A percentile compares a stretch with the other conserved stretches of the same genome.
Conservation (phyloP, 352 stramenopile genomes). For the Blastocystis sp. region DNA sequence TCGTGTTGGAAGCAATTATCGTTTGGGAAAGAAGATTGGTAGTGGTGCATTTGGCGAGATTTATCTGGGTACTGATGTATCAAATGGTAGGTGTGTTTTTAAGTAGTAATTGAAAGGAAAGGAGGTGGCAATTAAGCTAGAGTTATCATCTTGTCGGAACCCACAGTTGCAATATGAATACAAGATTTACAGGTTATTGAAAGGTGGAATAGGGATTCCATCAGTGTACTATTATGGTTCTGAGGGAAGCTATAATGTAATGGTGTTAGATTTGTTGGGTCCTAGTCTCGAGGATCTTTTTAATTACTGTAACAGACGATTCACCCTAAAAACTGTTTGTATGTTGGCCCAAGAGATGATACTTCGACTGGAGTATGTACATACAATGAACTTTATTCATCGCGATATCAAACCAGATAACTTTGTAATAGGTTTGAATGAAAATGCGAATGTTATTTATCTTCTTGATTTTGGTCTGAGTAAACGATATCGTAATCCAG, state of each 20-base stretch:
- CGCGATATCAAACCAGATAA: conserved; percentile 92
- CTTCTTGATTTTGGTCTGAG: conserved; percentile 90
- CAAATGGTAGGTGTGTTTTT: conserved; percentile 75
- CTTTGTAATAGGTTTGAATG: conserved; percentile 87
- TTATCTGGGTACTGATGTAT: conserved; percentile 92
- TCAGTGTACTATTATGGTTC: conserved; percentile 97
- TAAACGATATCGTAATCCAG: conserved; percentile 88
- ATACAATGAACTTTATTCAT: conserved; percentile 91
- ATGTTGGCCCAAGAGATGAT: conserved; percentile 88
- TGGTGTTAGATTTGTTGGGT: conserved; percentile 98
- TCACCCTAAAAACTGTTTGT: conserved; percentile 86
- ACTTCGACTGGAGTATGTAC: conserved; percentile 86
- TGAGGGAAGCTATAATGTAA: conserved; percentile 94
- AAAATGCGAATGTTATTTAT: conserved; percentile 84
- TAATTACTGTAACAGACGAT: conserved; percentile 86
- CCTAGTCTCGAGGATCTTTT: conserved; percentile 91
- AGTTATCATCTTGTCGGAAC: conserved; percentile 84
- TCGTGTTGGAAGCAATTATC: conserved; percentile 69
- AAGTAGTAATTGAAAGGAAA: conserved; percentile 2
- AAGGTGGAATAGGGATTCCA: conserved; percentile 93
- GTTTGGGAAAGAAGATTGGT: conserved; percentile 96
- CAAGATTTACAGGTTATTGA: conserved; percentile 99
- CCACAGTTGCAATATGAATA: conserved; percentile 98
- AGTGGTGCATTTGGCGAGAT: conserved; percentile 98
- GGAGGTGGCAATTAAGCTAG: conserved; percentile 96